Evolutionary conservation across 768 basidiomycete species (phyloP), one percentile per base, ranked within the genome.

Genomic region (Strobilomyces confusus): DNA sequence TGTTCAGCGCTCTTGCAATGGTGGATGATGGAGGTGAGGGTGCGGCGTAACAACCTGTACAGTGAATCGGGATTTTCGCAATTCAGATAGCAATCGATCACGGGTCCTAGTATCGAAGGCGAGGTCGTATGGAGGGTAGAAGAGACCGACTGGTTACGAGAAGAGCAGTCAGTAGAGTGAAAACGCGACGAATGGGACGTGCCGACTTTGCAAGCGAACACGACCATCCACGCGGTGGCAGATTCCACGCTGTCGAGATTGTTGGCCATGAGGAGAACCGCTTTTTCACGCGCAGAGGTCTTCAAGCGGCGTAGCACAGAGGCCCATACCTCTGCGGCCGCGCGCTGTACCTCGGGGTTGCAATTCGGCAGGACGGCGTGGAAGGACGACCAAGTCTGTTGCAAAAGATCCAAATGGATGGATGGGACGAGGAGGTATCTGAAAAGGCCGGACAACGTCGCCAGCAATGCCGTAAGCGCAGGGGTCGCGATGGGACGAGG

Each of bases 261-360:
- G 29, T 72, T 69, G 2, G 77, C 77, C 63, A 95, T 73, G 14
- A 89, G 53, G 4, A 63, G 59, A 5, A 91, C 76, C 0, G 84
- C 80, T 44, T 75, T 74, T 49, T 80, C 80, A 29, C 87, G 73
- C 9, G 77, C 75, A 13, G 78, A 75, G 2, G 73, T 70, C 67
- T 90, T 89, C 48, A 94, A 70, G 59, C 89, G 78, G 45, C 94
- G 76, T 40, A 95, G 62, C 0, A 87, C 78, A 1, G 81, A 82
- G 0, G 85, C 90, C 95, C 92, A 97, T 4, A 92, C 90, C 63
- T 97, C 92, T 0, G 91, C 87, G 11, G 89, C 78, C 1, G 87
- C 83, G 23, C 87, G 73, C 63, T 88, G 88, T 3, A 91, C 79
- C 53, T 93, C 89, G 0, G 81, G 77, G 51, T 79, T 71, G 64